A percentile compares a stretch with the other conserved stretches of the same genome.
phyloP scores from a whole-genome alignment of 768 basidiomycete species.

The Russula virescens region DNA sequence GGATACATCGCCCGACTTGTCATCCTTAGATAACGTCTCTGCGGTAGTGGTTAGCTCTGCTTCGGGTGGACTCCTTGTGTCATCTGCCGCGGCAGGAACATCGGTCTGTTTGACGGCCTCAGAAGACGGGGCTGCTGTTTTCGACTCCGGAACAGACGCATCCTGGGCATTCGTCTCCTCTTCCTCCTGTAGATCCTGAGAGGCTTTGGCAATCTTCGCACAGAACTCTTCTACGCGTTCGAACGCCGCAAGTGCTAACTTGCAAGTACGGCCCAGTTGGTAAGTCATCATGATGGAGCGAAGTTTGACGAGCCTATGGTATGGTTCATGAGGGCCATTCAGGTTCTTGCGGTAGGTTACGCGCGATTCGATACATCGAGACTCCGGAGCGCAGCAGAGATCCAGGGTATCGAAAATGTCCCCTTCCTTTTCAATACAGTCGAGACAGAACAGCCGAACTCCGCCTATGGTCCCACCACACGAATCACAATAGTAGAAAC shows the following conservation, averaged over 20 bases:
- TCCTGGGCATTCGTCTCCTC: neutral
- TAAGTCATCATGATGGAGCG: slow-evolving; percentile 19
- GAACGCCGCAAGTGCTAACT: neutral
- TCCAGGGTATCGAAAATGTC: slow-evolving; percentile 27
- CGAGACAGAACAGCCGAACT: slow-evolving; percentile 31
- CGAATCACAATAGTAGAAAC: slow-evolving; percentile 26
- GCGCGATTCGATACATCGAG: slow-evolving; percentile 23
- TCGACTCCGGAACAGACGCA: neutral
- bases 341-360: slow-evolving; percentile 23
- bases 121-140: too few species aligned
- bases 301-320: slow-evolving; percentile 31
- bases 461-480: slow-evolving; percentile 30
- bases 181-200: neutral
- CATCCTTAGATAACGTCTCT: neutral
- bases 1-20: neutral
- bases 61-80: neutral
- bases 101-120: neutral
- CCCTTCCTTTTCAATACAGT: slow-evolving; percentile 26
- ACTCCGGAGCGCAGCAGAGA: slow-evolving; percentile 27
- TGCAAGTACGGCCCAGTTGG: neutral
- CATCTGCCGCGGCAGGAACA: neutral
- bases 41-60: neutral
- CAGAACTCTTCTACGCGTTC: neutral
- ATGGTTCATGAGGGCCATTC: slow-evolving; percentile 28
- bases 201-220: neutral